Percentiles rank a stretch among this genome's conserved stretches.
phyloP scores from a whole-genome alignment of 495 filamentous ascomycete species.

The Tuber magnatum region DNA sequence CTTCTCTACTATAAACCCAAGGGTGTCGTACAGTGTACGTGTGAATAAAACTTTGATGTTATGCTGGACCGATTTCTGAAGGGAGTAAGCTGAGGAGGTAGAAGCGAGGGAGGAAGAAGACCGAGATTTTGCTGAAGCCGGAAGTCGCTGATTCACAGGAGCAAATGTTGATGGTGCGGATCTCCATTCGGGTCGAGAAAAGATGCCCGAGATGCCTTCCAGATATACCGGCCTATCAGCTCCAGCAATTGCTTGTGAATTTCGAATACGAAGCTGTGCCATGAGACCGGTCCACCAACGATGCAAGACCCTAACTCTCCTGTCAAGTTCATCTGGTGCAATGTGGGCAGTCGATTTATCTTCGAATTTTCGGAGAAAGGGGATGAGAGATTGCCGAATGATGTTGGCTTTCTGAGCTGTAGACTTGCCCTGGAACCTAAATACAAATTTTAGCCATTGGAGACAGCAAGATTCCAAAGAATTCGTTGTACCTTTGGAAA shows the following conservation, averaged over 20 bases:
- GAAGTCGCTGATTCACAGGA: conserved; percentile 49
- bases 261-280: conserved; percentile 64
- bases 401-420: conserved; percentile 72
- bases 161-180: conserved; percentile 59
- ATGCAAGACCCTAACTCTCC: conserved; percentile 72
- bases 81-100: conserved; percentile 65
- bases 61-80: conserved; percentile 80
- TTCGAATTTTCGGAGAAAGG: conserved; percentile 68
- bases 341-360: conserved; percentile 64
- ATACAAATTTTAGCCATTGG: conserved; percentile 38
- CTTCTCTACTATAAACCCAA: conserved; percentile 82
- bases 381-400: conserved; percentile 69
- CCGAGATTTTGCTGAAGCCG: conserved; percentile 47
- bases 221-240: conserved; percentile 75
- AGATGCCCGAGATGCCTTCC: conserved; percentile 73
- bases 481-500: conserved; percentile 56
- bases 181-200: conserved; percentile 91
- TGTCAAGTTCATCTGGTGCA: conserved; percentile 74
- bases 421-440: conserved; percentile 65
- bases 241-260: conserved; percentile 62
- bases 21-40: conserved; percentile 77
- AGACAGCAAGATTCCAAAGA: not conserved
- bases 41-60: conserved; percentile 89
- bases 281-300: conserved; percentile 94
- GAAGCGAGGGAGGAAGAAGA: conserved; percentile 55